Percentiles rank a stretch among this genome's conserved stretches.
These are phyloP conservation scores for Apiospora phragmitis DNA, from an alignment of 2,329 filamentous ascomycete genomes.

Conservation along the genomic window DNA sequence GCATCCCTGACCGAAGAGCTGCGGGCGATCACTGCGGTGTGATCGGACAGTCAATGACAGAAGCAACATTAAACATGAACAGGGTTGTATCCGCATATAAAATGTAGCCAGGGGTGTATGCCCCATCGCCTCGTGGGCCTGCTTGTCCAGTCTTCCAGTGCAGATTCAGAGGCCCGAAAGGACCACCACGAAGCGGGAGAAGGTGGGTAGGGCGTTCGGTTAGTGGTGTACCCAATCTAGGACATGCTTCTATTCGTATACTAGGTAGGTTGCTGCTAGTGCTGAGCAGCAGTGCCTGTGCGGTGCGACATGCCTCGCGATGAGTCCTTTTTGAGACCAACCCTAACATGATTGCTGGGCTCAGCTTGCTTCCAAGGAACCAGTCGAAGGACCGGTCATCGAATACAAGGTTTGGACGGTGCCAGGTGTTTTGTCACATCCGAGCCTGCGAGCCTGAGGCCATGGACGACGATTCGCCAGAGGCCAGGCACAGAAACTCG, in stretches of 20 bases:
- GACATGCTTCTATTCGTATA: neutral
- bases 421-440: constrained; percentile 17
- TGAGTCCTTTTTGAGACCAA: neutral
- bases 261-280: neutral
- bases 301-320: neutral
- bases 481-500: neutral
- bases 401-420: constrained; percentile 15
- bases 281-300: neutral
- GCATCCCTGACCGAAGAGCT: constrained; percentile 8
- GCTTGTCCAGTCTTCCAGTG: neutral
- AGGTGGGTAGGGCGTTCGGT: neutral
- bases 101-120: neutral
- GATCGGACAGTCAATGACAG: constrained; percentile 12
- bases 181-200: constrained; percentile 1
- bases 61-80: constrained; percentile 5
- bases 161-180: neutral
- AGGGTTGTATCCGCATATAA: neutral
- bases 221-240: neutral
- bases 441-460: constrained; percentile 5
- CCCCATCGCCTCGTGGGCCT: neutral
- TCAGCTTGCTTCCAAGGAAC: neutral
- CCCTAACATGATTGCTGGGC: neutral
- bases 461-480: neutral
- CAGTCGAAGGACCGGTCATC: constrained; percentile 4
- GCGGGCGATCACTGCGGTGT: constrained; percentile 18